A percentile compares a stretch with the other conserved stretches of the same genome.
Evolutionary conservation across 441 rosid genomes (phyloP).

Genomic region (Erysimum cheiri): DNA sequence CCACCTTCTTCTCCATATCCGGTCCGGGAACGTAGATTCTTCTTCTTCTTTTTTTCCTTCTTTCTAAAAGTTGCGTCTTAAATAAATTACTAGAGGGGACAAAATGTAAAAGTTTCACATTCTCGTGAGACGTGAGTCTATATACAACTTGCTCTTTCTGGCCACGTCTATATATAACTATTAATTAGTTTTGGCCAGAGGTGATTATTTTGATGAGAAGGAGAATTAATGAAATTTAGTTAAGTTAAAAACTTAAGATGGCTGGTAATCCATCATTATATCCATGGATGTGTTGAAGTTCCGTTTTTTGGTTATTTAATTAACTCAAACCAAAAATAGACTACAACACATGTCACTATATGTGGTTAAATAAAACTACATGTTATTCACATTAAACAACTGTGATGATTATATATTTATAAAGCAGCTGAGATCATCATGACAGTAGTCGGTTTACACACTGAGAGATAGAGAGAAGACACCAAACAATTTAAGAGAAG

Average conservation of each 20-base stretch:
- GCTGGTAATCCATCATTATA: conserved; percentile 23
- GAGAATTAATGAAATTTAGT: conserved; percentile 5
- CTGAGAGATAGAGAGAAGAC: conserved; percentile 6
- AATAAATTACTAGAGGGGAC: conserved; percentile 4
- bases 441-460: conserved; percentile 14
- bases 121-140: conserved; percentile 18
- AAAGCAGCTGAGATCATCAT: conserved; percentile 2
- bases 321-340: background rate
- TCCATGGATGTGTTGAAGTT: conserved; percentile 13
- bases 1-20: conserved; percentile 42
- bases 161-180: conserved; percentile 37
- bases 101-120: background rate
- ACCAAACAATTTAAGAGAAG: conserved; percentile 6
- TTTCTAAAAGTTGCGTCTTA: background rate
- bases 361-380: conserved; percentile 12
- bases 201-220: conserved; percentile 5
- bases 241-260: conserved; percentile 1
- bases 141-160: conserved; percentile 33
- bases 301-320: background rate
- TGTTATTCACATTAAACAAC: background rate
- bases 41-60: background rate
- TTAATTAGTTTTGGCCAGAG: conserved; percentile 1
- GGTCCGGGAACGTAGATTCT: conserved; percentile 10
- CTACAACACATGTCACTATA: conserved; percentile 2
- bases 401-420: conserved; percentile 20